Evolutionary conservation across 768 basidiomycete genomes (phyloP), one percentile per base, ranked within the genome.

Genomic region (Lactarius vividus): DNA sequence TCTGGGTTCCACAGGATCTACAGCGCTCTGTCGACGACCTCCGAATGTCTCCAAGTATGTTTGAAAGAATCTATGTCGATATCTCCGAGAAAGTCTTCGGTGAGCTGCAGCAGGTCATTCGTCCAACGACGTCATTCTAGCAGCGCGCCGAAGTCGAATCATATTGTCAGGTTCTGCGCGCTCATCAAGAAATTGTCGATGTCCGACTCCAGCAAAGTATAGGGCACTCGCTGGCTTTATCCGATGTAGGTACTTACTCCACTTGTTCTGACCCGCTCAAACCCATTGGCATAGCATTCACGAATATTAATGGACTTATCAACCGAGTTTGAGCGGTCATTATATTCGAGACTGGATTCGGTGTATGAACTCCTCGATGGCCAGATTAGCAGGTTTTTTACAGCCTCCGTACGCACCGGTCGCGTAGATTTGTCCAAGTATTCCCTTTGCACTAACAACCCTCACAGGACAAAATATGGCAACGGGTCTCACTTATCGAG

Each of bases 291-390:
- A 59, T n/a, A 67, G 66, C 52, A 42, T 58, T 55, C 61, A 15
- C 61, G 33, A 29, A 46, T 57, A 23, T 20, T 67, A 23, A 44
- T 59, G 57, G 28, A 57, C 26, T 44, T 67, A 37, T 54, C 53
- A 39, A 55, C 57, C 40, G 66, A 63, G n/a, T 63, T 67, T n/a
- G 66, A 63, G 52, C 61, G 42, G 18, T 35, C 57, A 18, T 63
- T 67, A 33, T 49, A 57, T 56, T 46, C 57, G 35, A 59, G 35
- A 46, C 46, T 67, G 52, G 46, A 59, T 7, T 46, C 66, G 18
- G 62, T 40, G 1, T 62, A 54, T 59, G 57, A 44, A 20, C 15
- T 59, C 31, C 57, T 67, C 3, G 62, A 67, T 15, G 9, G 37
- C 16, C 61, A 57, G 28, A 46, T 66, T 23, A 11, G 61, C n/a